Evolutionary conservation across 208 protist species (phyloP).

Genomic region (Novymonas esmeraldas): DNA sequence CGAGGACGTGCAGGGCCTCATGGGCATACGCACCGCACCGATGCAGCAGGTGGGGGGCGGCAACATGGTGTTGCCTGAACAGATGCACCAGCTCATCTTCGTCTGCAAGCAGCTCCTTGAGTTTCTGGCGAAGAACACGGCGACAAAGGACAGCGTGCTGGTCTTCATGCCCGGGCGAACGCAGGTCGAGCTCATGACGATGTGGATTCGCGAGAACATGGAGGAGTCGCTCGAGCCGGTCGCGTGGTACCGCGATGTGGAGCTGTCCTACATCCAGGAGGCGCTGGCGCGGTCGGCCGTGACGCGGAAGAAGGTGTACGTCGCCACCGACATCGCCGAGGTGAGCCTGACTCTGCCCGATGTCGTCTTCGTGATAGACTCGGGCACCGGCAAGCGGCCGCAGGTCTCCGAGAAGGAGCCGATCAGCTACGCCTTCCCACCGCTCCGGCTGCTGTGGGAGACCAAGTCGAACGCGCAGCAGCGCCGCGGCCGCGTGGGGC

Average conservation of each 20-base stretch:
- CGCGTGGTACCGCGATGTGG: slow-evolving; percentile 84
- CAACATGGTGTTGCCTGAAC: slow-evolving; percentile 52
- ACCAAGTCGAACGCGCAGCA: slow-evolving; percentile 61
- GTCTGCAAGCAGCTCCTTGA: slow-evolving; percentile 64
- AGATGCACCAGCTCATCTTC: slow-evolving; percentile 67
- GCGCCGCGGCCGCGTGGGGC: slow-evolving; percentile 78
- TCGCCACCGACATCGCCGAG: slow-evolving; percentile 97
- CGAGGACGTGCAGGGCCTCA: slow-evolving; percentile 72
- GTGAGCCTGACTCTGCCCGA: slow-evolving; percentile 97
- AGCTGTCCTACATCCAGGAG: slow-evolving; percentile 90
- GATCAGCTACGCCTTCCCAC: slow-evolving; percentile 73
- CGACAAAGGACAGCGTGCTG: slow-evolving; percentile 82
- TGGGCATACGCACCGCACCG: slow-evolving; percentile 45
- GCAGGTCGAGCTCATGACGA: slow-evolving; percentile 59
- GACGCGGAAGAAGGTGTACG: slow-evolving; percentile 92
- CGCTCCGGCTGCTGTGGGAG: slow-evolving; percentile 80
- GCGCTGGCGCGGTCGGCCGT: slow-evolving; percentile 80
- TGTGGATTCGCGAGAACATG: slow-evolving; percentile 67
- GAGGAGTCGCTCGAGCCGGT: slow-evolving; percentile 77
- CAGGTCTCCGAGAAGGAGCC: slow-evolving; percentile 50
- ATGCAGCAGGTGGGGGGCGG: slow-evolving; percentile 26
- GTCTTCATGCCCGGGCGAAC: slow-evolving; percentile 94
- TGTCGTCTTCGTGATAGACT: slow-evolving; percentile 96
- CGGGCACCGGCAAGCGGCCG: slow-evolving; percentile 80
- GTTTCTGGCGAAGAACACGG: slow-evolving; percentile 57